These are phyloP conservation scores for Monilinia vaccinii-corymbosi DNA, from an alignment of 2,329 filamentous ascomycete genomes.

Conservation along the genomic window DNA sequence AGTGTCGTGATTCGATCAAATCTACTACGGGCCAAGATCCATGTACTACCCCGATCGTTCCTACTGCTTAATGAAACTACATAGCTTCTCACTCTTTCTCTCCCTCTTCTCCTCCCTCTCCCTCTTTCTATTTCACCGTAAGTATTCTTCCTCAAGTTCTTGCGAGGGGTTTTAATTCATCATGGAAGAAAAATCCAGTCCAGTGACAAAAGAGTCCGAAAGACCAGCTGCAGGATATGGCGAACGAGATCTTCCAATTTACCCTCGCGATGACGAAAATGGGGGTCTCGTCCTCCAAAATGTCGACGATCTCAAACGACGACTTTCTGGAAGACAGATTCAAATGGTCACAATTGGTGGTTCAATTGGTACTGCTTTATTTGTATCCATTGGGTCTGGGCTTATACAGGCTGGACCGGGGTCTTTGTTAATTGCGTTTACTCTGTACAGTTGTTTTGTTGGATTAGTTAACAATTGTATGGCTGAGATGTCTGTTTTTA, in stretches of 20 bases:
- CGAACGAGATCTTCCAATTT: background rate
- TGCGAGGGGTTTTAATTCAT: background rate
- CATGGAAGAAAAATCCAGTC: constrained; percentile 13
- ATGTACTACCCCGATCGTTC: background rate
- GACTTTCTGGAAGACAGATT: constrained; percentile 37
- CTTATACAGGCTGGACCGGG: constrained; percentile 31
- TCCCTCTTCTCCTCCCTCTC: background rate
- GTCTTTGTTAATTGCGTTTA: constrained; percentile 38
- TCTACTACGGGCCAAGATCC: background rate
- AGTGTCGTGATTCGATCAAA: background rate
- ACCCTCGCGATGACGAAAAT: background rate
- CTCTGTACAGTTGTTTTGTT: constrained; percentile 34
- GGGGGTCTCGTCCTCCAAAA: constrained; percentile 14
- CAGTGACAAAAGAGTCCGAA: constrained; percentile 9
- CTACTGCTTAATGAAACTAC: background rate
- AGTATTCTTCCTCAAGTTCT: background rate
- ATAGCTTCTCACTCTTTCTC: background rate
- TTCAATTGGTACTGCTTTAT: constrained; percentile 39
- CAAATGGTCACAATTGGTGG: constrained; percentile 42
- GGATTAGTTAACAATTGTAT: constrained; percentile 25
- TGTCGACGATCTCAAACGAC: constrained; percentile 23
- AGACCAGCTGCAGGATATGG: constrained; percentile 12
- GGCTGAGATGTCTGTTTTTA: constrained; percentile 47
- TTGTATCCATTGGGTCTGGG: constrained; percentile 37
- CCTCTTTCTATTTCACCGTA: background rate